Percentiles rank a stretch among this genome's conserved stretches.
Conservation (phyloP, 169 alveolate genomes). For the Cryptosporidium andersoni region DNA sequence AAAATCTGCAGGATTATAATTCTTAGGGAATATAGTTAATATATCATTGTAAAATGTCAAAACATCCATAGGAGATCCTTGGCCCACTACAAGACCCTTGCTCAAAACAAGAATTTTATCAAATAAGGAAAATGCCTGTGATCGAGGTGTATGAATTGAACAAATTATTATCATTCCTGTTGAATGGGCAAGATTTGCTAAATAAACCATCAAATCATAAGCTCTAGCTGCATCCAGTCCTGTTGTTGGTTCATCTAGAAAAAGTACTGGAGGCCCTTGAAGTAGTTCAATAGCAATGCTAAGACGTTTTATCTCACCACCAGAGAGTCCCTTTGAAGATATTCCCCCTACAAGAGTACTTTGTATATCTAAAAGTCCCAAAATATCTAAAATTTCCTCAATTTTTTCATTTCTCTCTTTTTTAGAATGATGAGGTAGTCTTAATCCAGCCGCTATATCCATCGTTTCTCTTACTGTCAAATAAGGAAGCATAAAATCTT, state of each 20-base stretch:
- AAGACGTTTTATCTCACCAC: conserved; percentile 85
- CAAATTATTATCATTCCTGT: conserved; percentile 76
- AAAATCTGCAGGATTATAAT: conserved; percentile 77
- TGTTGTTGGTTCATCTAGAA: conserved; percentile 89
- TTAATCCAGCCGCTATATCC: conserved; percentile 75
- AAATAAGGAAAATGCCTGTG: conserved; percentile 77
- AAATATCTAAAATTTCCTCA: conserved; percentile 73
- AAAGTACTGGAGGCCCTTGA: conserved; percentile 81
- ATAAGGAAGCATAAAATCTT: conserved; percentile 75
- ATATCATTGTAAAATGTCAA: conserved; percentile 71
- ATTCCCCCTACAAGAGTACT: conserved; percentile 76
- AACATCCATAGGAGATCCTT: conserved; percentile 78
- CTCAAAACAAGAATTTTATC: conserved; percentile 79
- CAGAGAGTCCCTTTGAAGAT: conserved; percentile 75
- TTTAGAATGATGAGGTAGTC: conserved; percentile 74
- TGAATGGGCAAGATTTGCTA: conserved; percentile 71
- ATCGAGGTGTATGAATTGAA: conserved; percentile 81
- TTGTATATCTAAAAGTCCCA: conserved; percentile 77
- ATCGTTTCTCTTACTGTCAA: conserved; percentile 76
- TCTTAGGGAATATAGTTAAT: conserved; percentile 76
- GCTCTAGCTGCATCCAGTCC: conserved; percentile 87
- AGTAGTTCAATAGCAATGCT: conserved; percentile 85
- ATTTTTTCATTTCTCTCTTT: conserved; percentile 71
- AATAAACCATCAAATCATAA: conserved; percentile 72
- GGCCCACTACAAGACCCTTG: conserved; percentile 80